Evolutionary conservation across 805 yeast genomes (phyloP).

Genomic region (Sugiyamaella marilandica): DNA sequence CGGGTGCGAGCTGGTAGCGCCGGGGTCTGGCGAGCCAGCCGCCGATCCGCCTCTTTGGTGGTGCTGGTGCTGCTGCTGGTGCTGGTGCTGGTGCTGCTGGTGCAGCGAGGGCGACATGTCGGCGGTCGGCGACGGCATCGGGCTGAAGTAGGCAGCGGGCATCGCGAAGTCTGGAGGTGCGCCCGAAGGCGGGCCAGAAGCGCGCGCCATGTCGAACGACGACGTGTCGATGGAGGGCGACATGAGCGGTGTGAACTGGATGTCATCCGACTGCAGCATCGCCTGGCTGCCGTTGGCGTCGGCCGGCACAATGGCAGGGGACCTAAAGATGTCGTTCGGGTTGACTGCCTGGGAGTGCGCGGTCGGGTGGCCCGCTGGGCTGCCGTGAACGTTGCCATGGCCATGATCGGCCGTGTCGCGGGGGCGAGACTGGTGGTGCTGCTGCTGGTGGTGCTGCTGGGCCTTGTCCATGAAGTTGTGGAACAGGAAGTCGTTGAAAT

Average conservation of each 20-base stretch:
- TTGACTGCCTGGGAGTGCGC: constrained; percentile 19
- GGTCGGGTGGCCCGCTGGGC: too few species aligned
- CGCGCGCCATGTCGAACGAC: constrained; percentile 30
- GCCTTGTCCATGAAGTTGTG: constrained; percentile 1
- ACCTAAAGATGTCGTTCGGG: constrained; percentile 20
- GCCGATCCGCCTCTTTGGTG: not conserved
- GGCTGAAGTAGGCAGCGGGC: constrained; percentile 23
- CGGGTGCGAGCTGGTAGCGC: not conserved
- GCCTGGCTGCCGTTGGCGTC: not conserved
- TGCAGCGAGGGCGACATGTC: constrained; percentile 5
- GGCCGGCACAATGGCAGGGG: constrained; percentile 19
- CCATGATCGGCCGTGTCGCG: too few species aligned
- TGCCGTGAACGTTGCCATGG: constrained; percentile 3
- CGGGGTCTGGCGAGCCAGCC: not conserved
- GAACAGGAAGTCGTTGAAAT: constrained; percentile 10
- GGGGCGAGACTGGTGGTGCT: not conserved
- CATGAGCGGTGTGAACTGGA: constrained; percentile 65
- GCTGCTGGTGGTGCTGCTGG: not conserved
- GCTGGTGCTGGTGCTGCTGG: not conserved
- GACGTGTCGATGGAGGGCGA: constrained; percentile 59
- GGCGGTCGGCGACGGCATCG: constrained; percentile 14
- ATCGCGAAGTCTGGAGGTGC: constrained; percentile 21
- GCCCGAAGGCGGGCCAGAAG: constrained; percentile 33
- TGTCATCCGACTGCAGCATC: constrained; percentile 38
- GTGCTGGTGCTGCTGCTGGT: constrained; percentile 2